phyloP scores from a whole-genome alignment of 1,139 yeast species.

The Oligophagozyma castellii region DNA sequence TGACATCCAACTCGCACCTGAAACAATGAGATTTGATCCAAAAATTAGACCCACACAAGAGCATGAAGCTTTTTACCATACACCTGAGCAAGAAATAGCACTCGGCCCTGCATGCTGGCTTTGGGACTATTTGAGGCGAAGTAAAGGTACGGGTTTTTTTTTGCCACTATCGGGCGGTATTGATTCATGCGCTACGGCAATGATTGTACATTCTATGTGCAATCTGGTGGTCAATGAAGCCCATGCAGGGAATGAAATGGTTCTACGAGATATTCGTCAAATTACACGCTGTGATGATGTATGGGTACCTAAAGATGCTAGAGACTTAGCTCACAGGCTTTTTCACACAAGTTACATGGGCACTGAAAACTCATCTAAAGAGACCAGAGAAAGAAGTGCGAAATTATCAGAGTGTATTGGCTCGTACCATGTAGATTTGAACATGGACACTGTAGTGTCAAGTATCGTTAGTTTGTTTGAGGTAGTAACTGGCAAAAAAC shows the following conservation, averaged over 20 bases:
- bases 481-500: constrained; percentile 79
- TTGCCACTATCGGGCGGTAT: constrained; percentile 94
- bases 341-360: constrained; percentile 95
- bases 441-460: constrained; percentile 73
- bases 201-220: constrained; percentile 90
- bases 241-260: constrained; percentile 54
- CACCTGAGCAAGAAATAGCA: constrained; percentile 92
- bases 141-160: constrained; percentile 81
- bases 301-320: constrained; percentile 61
- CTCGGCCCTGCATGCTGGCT: constrained; percentile 98
- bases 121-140: constrained; percentile 93
- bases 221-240: constrained; percentile 61
- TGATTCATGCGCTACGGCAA: constrained; percentile 95
- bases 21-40: constrained; percentile 45
- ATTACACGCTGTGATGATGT: constrained; percentile 39
- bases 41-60: constrained; percentile 45
- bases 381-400: constrained; percentile 77
- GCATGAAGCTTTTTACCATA: constrained; percentile 44
- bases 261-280: constrained; percentile 55
- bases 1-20: constrained; percentile 48
- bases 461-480: constrained; percentile 69
- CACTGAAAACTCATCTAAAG: constrained; percentile 77
- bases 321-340: constrained; percentile 57
- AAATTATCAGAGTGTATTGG: constrained; percentile 65
- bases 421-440: constrained; percentile 78